Evolutionary conservation across 495 filamentous ascomycete species (phyloP).

Genomic region (Penicillium steckii): DNA sequence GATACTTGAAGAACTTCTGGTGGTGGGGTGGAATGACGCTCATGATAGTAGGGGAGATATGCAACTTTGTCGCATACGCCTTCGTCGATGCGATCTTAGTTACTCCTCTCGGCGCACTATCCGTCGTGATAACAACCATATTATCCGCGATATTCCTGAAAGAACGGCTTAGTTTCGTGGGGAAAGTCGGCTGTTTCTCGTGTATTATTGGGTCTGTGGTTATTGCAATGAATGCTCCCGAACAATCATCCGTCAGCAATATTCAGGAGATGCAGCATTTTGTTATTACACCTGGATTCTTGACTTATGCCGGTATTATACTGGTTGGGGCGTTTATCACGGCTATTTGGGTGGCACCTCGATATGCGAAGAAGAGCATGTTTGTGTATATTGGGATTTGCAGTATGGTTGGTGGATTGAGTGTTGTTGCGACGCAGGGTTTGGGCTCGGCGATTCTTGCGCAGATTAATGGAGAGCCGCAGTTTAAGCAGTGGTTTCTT

Average conservation of each 20-base stretch:
- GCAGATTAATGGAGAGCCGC: slow-evolving; percentile 72
- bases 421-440: slow-evolving; percentile 93
- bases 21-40: slow-evolving; percentile 98
- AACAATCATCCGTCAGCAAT: slow-evolving; percentile 75
- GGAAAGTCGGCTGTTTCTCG: slow-evolving; percentile 92
- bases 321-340: slow-evolving; percentile 69
- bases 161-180: slow-evolving; percentile 91
- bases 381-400: slow-evolving; percentile 95
- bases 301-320: slow-evolving; percentile 81
- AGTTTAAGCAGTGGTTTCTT: slow-evolving; percentile 97
- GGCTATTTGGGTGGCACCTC: slow-evolving; percentile 80
- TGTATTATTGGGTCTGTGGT: slow-evolving; percentile 93
- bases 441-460: slow-evolving; percentile 88
- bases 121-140: slow-evolving; percentile 90
- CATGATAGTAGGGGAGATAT: slow-evolving; percentile 96
- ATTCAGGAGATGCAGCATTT: slow-evolving; percentile 94
- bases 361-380: slow-evolving; percentile 96
- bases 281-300: slow-evolving; percentile 83
- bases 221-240: slow-evolving; percentile 91
- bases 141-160: slow-evolving; percentile 95
- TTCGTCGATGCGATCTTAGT: slow-evolving; percentile 98
- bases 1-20: slow-evolving; percentile 91
- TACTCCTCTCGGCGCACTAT: slow-evolving; percentile 90
- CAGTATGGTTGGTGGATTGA: slow-evolving; percentile 90
- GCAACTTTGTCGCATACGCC: slow-evolving; percentile 96